phyloP scores from a whole-genome alignment of 805 yeast genomes.

The Cyberlindnera xishuangbannaensis region DNA sequence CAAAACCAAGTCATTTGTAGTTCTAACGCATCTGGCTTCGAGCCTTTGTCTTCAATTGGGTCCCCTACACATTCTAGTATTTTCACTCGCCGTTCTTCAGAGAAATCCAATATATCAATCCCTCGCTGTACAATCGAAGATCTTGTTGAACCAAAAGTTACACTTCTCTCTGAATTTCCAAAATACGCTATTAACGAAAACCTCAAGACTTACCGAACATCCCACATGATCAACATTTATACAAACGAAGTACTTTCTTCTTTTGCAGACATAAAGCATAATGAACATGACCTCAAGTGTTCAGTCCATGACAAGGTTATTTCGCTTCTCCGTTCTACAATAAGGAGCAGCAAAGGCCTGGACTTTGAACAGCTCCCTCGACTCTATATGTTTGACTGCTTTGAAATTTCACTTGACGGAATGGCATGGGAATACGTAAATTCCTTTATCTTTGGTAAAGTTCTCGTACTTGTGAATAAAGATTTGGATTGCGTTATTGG shows the following conservation, averaged over 20 bases:
- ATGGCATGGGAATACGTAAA: conserved; percentile 34
- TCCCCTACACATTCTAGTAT: conserved; percentile 2
- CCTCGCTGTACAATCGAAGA: conserved; percentile 12
- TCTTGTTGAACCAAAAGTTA: conserved; percentile 16
- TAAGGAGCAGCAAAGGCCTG: conserved; percentile 12
- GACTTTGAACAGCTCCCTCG: conserved; percentile 20
- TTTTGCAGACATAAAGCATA: conserved; percentile 1
- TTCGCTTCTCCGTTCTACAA: background rate
- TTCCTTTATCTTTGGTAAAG: conserved; percentile 30
- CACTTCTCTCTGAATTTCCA: conserved; percentile 19
- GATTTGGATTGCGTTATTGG: conserved; percentile 31
- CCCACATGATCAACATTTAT: conserved; percentile 19
- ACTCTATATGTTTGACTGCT: conserved; percentile 35
- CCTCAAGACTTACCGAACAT: conserved; percentile 6
- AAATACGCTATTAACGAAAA: conserved; percentile 17
- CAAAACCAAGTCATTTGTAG: too few species aligned
- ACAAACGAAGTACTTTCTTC: conserved; percentile 13
- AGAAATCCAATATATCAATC: background rate
- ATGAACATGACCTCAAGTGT: conserved; percentile 6
- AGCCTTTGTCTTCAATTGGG: conserved; percentile 16
- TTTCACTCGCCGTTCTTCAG: conserved; percentile 1
- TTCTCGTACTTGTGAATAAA: conserved; percentile 25
- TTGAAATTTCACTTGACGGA: conserved; percentile 39
- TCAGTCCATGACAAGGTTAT: conserved; percentile 15
- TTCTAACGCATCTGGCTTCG: too few species aligned